Conservation (phyloP, 2,329 filamentous ascomycete genomes). For the Bipolaris cookei region DNA sequence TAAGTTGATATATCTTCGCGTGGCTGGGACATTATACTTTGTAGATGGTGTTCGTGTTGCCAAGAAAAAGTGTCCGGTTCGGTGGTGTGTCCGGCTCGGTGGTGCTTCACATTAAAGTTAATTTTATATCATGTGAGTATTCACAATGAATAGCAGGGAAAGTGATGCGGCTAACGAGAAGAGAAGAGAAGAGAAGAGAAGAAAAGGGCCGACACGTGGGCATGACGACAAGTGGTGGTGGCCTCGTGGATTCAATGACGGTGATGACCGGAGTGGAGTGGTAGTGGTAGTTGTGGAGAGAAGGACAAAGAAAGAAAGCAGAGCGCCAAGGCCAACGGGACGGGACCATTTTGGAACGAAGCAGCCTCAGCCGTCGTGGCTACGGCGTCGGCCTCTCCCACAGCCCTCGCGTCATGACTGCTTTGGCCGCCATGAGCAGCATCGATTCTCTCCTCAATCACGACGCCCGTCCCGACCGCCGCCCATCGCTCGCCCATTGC, state of each 20-base stretch:
- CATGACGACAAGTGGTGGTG: too few species aligned
- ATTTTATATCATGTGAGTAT: too few species aligned
- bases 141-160: background rate
- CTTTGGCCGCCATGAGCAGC: slow-evolving; percentile 37
- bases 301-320: background rate
- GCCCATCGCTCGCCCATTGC: slow-evolving; percentile 17
- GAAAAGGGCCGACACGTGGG: too few species aligned
- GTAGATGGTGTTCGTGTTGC: too few species aligned
- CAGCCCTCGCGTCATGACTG: slow-evolving; percentile 13
- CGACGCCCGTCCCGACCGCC: slow-evolving; percentile 26
- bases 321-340: slow-evolving; percentile 23
- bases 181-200: background rate
- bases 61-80: too few species aligned
- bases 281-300: background rate
- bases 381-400: background rate
- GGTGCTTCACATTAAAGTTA: too few species aligned
- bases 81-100: too few species aligned
- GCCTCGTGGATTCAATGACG: too few species aligned
- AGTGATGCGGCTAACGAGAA: background rate
- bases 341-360: slow-evolving; percentile 23
- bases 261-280: too few species aligned
- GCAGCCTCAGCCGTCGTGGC: slow-evolving; percentile 3
- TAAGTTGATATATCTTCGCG: too few species aligned
- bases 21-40: too few species aligned
- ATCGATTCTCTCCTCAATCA: slow-evolving; percentile 48